These are phyloP conservation scores for Candida labiduridarum DNA, from an alignment of 1,139 yeast species.

Conservation along the genomic window DNA sequence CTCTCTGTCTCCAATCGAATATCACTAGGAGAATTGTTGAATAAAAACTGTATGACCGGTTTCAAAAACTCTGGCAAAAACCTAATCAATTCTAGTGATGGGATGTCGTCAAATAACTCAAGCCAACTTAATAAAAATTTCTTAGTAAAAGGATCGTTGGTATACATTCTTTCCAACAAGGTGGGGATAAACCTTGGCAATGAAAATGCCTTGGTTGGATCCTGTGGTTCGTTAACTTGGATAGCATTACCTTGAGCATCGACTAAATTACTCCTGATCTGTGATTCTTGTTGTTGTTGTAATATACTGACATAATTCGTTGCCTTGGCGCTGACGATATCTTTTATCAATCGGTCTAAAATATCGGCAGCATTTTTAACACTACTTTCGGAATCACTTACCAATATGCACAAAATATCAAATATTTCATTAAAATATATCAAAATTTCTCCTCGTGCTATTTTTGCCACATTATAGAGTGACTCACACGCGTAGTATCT, in stretches of 20 bases:
- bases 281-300: constrained; percentile 52
- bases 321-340: constrained; percentile 94
- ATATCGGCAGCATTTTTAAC: constrained; percentile 97
- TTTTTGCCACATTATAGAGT: constrained; percentile 92
- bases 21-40: constrained; percentile 82
- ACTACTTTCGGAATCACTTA: constrained; percentile 89
- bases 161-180: constrained; percentile 85
- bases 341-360: constrained; percentile 86
- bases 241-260: constrained; percentile 55
- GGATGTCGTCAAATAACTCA: constrained; percentile 85
- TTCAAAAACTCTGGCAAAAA: constrained; percentile 89
- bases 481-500: constrained; percentile 97
- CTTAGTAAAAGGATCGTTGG: constrained; percentile 89
- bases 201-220: constrained; percentile 76
- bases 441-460: constrained; percentile 92
- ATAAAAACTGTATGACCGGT: constrained; percentile 75
- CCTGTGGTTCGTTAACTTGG: constrained; percentile 64
- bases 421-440: constrained; percentile 92
- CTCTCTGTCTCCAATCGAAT: constrained; percentile 86
- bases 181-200: constrained; percentile 88
- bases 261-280: constrained; percentile 46
- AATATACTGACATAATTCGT: constrained; percentile 86
- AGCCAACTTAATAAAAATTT: constrained; percentile 94
- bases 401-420: constrained; percentile 86
- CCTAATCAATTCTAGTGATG: constrained; percentile 84